phyloP scores from a whole-genome alignment of 2,329 filamentous ascomycete species.

The Chrysoporthe deuterocubensis region DNA sequence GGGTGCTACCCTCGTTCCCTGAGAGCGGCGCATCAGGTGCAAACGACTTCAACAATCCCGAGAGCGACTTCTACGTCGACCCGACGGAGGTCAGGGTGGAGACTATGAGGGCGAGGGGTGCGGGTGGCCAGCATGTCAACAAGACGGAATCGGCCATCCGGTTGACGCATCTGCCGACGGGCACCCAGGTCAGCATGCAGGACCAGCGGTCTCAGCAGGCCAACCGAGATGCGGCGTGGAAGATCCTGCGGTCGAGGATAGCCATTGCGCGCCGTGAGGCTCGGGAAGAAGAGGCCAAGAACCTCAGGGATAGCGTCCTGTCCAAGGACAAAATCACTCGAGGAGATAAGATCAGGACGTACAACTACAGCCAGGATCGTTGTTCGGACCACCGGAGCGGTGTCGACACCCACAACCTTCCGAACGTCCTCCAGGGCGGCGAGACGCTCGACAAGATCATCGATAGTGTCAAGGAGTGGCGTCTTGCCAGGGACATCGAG shows the following conservation, averaged over 20 bases:
- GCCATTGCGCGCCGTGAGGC: constrained; percentile 81
- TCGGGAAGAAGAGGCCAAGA: constrained; percentile 78
- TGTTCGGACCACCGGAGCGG: constrained; percentile 90
- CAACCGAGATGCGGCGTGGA: constrained; percentile 88
- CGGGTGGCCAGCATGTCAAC: constrained; percentile 97
- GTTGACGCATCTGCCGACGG: constrained; percentile 87
- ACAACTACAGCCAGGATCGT: constrained; percentile 76
- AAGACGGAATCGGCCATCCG: constrained; percentile 96
- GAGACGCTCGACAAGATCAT: constrained; percentile 75
- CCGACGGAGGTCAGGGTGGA: constrained; percentile 81
- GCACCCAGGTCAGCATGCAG: constrained; percentile 87
- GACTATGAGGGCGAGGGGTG: constrained; percentile 89
- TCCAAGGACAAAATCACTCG: constrained; percentile 82
- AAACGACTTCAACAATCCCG: constrained; percentile 75
- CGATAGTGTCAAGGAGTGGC: constrained; percentile 76
- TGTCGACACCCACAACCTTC: constrained; percentile 77
- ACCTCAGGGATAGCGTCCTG: constrained; percentile 76
- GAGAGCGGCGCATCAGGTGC: constrained; percentile 52
- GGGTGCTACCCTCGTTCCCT: constrained; percentile 86
- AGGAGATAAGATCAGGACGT: constrained; percentile 92
- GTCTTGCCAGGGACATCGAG: constrained; percentile 75
- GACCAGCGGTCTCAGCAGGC: constrained; percentile 88
- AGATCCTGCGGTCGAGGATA: constrained; percentile 77
- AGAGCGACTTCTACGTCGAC: constrained; percentile 89
- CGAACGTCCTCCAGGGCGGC: constrained; percentile 76